These are phyloP conservation scores for Calonectria crousiana DNA, from an alignment of 2,329 filamentous ascomycete species.

Conservation along the genomic window DNA sequence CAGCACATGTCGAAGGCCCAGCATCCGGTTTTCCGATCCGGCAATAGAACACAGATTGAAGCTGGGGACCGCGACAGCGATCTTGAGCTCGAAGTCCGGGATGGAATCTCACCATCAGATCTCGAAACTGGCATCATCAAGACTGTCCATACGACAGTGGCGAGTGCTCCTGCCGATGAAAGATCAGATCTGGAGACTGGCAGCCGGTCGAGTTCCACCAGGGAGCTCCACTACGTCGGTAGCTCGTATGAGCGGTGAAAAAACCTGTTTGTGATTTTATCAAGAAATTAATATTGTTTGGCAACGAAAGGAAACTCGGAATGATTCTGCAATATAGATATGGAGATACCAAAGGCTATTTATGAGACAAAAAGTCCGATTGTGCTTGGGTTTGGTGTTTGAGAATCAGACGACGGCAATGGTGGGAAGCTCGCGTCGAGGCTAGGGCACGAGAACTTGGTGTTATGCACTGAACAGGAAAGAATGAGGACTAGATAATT, in stretches of 20 bases:
- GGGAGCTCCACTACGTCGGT: conserved; percentile 24
- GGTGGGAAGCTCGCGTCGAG: too few relatives aligned
- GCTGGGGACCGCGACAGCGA: conserved; percentile 25
- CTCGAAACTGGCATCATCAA: conserved; percentile 29
- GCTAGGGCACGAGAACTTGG: background rate
- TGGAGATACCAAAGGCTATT: background rate
- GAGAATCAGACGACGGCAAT: background rate
- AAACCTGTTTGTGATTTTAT: background rate
- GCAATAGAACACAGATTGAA: conserved; percentile 15
- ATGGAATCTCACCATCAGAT: background rate
- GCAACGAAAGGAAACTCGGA: background rate
- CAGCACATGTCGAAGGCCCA: background rate
- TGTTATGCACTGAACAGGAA: background rate
- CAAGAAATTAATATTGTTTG: background rate
- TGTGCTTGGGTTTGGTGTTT: background rate
- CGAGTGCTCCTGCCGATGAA: background rate
- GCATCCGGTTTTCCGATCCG: background rate
- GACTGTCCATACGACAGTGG: conserved; percentile 38
- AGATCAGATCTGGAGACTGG: conserved; percentile 19
- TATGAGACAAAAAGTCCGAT: background rate
- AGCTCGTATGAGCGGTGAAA: background rate
- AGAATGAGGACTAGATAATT: background rate
- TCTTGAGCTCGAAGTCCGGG: conserved; percentile 1
- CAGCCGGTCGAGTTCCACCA: conserved; percentile 32
- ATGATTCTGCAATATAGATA: background rate